These are phyloP conservation scores for Rhizopogon salebrosus DNA, from an alignment of 768 basidiomycete species.

Conservation along the genomic window DNA sequence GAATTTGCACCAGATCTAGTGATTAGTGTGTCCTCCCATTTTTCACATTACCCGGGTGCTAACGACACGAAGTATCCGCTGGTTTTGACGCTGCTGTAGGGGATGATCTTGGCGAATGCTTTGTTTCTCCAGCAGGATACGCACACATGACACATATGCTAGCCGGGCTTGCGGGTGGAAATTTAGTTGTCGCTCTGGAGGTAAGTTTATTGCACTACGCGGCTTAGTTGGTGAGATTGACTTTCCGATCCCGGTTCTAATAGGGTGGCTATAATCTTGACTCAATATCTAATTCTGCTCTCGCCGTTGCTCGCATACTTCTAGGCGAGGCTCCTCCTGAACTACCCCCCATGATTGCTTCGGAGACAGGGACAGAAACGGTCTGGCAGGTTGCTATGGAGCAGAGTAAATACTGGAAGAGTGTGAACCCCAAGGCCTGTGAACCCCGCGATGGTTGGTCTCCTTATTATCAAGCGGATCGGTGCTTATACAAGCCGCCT, in stretches of 20 bases:
- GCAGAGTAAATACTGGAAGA: conserved; percentile 91
- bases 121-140: conserved; percentile 88
- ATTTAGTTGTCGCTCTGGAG: conserved; percentile 90
- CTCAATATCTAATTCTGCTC: conserved; percentile 80
- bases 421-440: conserved; percentile 72
- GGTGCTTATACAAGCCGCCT: background rate
- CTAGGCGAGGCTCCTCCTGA: conserved; percentile 83
- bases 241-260: background rate
- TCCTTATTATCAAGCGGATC: background rate
- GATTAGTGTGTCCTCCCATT: conserved; percentile 60
- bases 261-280: conserved; percentile 96
- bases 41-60: background rate
- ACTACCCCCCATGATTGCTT: conserved; percentile 67
- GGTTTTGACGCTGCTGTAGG: conserved; percentile 97
- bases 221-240: background rate
- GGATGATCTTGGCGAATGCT: conserved; percentile 87
- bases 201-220: conserved; percentile 35
- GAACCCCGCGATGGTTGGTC: conserved; percentile 73
- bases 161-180: conserved; percentile 79
- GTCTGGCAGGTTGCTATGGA: conserved; percentile 83
- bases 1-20: conserved; percentile 96
- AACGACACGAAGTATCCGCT: conserved; percentile 71
- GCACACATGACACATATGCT: conserved; percentile 99
- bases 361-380: conserved; percentile 81
- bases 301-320: conserved; percentile 85